Percentiles rank a stretch among this genome's conserved stretches.
Conservation (phyloP, 106 monocot genomes). For the Allium fistulosum region DNA sequence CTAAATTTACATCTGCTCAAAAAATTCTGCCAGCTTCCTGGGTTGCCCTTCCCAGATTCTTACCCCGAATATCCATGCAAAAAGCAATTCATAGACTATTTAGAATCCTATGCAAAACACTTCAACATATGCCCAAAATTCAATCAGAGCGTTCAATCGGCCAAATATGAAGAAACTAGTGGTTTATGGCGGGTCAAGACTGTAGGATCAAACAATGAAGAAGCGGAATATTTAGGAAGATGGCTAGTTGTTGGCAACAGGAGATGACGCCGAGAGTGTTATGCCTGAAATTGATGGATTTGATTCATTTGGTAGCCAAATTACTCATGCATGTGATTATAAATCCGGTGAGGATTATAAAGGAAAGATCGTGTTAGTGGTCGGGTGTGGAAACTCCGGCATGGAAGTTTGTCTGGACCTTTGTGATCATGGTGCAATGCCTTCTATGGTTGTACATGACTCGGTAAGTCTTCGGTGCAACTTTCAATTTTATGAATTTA, state of each 20-base stretch:
- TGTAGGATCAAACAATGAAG: neutral
- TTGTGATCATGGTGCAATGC: constrained; percentile 33
- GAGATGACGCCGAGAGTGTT: constrained; percentile 47
- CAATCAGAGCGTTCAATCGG: constrained; percentile 21
- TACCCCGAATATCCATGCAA: constrained; percentile 32
- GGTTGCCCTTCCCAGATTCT: constrained; percentile 24
- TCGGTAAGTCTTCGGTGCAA: constrained; percentile 16
- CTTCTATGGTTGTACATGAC: constrained; percentile 48
- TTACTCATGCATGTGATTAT: constrained; percentile 36
- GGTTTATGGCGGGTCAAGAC: constrained; percentile 32
- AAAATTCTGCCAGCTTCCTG: constrained; percentile 44
- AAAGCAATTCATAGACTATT: constrained; percentile 31
- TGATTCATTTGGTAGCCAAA: constrained; percentile 15
- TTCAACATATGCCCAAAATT: constrained; percentile 31
- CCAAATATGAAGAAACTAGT: constrained; percentile 23
- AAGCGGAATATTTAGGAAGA: constrained; percentile 39
- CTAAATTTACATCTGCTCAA: constrained; percentile 37
- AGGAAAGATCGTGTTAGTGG: constrained; percentile 45
- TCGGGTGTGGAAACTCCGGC: constrained; percentile 59
- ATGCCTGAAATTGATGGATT: constrained; percentile 30
- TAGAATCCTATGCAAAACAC: constrained; percentile 24
- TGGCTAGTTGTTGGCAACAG: constrained; percentile 51
- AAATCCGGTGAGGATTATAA: constrained; percentile 27
- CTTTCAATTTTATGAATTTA: too few species aligned
- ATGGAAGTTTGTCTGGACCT: constrained; percentile 60